Percentiles rank a stretch among this genome's conserved stretches.
Evolutionary conservation across 176 grass and related monocot species (phyloP).

Genomic region (sorghum (Sorghum bicolor)): DNA sequence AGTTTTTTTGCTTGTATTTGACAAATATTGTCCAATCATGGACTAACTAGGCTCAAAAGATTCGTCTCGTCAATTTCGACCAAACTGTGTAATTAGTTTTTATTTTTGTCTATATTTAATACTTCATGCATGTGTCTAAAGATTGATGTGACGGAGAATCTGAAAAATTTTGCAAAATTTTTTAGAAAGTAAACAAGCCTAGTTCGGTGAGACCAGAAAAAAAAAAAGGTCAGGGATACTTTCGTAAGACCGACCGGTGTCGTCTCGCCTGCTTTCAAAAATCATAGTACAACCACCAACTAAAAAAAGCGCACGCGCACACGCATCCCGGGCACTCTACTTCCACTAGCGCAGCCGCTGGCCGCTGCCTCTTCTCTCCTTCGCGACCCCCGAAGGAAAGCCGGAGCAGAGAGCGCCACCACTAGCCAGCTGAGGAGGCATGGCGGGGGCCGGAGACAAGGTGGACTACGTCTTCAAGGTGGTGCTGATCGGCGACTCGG

Average conservation of each 20-base stretch:
- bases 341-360: not conserved
- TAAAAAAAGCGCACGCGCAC: not conserved
- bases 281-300: not conserved
- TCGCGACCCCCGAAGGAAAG: not conserved
- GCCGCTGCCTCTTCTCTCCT: not conserved
- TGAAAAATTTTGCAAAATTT: no score
- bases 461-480: slow-evolving; percentile 72
- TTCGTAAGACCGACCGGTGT: slow-evolving; percentile 1
- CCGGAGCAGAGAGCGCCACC: not conserved
- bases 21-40: no score
- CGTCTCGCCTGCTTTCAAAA: slow-evolving; percentile 19
- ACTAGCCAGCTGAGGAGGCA: not conserved
- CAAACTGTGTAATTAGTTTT: no score
- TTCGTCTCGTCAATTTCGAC: no score
- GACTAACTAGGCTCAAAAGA: no score
- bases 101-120: no score
- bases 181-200: no score
- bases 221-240: not conserved
- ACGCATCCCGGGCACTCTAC: not conserved
- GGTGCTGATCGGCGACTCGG: slow-evolving; percentile 61
- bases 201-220: no score
- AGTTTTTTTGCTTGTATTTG: no score
- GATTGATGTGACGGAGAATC: no score
- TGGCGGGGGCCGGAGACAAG: slow-evolving; percentile 31
- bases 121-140: no score